These are phyloP conservation scores for Magnusiomyces clavatus DNA, from an alignment of 1,139 yeast genomes.

Conservation along the genomic window DNA sequence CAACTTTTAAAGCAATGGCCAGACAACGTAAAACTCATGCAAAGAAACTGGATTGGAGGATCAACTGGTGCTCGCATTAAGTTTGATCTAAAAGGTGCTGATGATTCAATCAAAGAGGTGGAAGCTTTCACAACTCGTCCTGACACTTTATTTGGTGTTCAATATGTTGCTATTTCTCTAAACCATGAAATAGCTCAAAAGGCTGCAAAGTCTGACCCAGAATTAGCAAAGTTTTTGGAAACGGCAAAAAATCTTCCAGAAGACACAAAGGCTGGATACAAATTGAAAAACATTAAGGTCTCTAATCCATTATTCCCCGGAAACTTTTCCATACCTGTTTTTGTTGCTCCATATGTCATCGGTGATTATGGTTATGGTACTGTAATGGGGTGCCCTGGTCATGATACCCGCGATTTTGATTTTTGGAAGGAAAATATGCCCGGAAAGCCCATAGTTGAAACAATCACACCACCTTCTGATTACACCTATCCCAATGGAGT, in stretches of 20 bases:
- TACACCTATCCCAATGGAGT: conserved; percentile 10
- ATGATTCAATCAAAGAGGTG: conserved; percentile 27
- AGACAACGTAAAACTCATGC: conserved; percentile 80
- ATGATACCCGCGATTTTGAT: conserved; percentile 71
- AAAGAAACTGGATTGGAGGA: conserved; percentile 86
- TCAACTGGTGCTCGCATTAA: conserved; percentile 69
- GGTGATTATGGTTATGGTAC: conserved; percentile 83
- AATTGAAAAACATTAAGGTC: conserved; percentile 41
- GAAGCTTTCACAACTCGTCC: conserved; percentile 79
- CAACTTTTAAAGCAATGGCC: conserved; percentile 70
- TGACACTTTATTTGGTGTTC: conserved; percentile 77
- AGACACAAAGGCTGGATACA: conserved; percentile 59
- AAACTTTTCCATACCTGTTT: conserved; percentile 53
- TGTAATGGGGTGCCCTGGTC: conserved; percentile 98
- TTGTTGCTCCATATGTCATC: conserved; percentile 84
- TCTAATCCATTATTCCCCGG: conserved; percentile 49
- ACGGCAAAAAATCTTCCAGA: conserved; percentile 35
- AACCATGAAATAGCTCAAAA: conserved; percentile 55
- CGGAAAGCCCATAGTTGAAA: conserved; percentile 37
- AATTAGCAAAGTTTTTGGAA: conserved; percentile 43
- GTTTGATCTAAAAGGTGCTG: conserved; percentile 25
- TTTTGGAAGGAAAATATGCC: conserved; percentile 70
- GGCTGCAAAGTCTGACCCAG: conserved; percentile 32
- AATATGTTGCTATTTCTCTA: conserved; percentile 69
- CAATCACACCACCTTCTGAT: conserved; percentile 35